phyloP scores from a whole-genome alignment of 2,329 filamentous ascomycete genomes.

The Zymoseptoria brevis region DNA sequence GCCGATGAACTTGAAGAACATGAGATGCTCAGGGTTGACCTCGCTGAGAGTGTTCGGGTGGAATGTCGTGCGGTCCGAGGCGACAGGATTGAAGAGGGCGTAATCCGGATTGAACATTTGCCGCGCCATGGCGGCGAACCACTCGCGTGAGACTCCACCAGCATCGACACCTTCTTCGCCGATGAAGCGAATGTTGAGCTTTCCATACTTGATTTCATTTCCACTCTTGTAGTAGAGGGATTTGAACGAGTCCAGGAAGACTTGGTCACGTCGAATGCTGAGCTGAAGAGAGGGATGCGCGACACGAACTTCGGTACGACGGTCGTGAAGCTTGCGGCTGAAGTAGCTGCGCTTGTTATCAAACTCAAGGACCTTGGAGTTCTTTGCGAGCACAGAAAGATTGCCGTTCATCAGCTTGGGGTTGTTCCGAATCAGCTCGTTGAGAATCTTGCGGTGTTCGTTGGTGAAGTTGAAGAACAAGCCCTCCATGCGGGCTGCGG shows the following conservation, averaged over 20 bases:
- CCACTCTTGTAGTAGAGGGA: slow-evolving; percentile 95
- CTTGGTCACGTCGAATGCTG: slow-evolving; percentile 82
- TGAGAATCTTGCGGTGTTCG: slow-evolving; percentile 93
- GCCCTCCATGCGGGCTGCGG: slow-evolving; percentile 74
- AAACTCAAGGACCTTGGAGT: slow-evolving; percentile 96
- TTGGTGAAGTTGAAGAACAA: slow-evolving; percentile 97
- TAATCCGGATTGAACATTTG: slow-evolving; percentile 99
- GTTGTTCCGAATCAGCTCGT: slow-evolving; percentile 93
- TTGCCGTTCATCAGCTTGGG: slow-evolving; percentile 98
- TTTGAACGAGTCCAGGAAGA: slow-evolving; percentile 97
- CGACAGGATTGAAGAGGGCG: slow-evolving; percentile 90
- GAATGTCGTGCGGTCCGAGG: slow-evolving; percentile 95
- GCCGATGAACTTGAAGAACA: slow-evolving; percentile 99
- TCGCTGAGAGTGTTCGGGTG: slow-evolving; percentile 91
- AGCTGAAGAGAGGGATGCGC: slow-evolving; percentile 74
- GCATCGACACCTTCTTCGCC: slow-evolving; percentile 97
- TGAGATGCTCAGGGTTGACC: slow-evolving; percentile 89
- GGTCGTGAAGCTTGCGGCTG: slow-evolving; percentile 79
- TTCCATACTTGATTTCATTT: slow-evolving; percentile 98
- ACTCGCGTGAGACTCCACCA: slow-evolving; percentile 93
- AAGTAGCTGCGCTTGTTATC: slow-evolving; percentile 99
- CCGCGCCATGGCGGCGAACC: slow-evolving; percentile 94
- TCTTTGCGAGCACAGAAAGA: slow-evolving; percentile 92
- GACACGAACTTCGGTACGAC: slow-evolving; percentile 61
- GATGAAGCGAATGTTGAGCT: slow-evolving; percentile 94